phyloP scores from a whole-genome alignment of 176 grass and related monocot species.

The Eleusine indica region DNA sequence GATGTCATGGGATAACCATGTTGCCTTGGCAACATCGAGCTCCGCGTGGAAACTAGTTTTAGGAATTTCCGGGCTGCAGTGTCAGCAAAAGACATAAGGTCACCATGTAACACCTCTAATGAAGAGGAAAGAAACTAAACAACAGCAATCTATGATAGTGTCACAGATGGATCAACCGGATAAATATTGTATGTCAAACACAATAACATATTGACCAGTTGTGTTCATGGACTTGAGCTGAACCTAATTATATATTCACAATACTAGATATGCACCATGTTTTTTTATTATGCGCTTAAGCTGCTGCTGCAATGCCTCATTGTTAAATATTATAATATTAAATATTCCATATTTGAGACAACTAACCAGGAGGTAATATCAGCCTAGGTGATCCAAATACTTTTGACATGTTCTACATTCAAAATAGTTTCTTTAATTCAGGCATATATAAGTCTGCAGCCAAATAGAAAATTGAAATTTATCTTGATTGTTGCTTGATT shows the following conservation, averaged over 20 bases:
- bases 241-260: neutral
- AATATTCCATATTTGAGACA: constrained; percentile 10
- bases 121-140: constrained; percentile 22
- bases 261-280: constrained; percentile 4
- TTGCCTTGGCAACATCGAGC: constrained; percentile 89
- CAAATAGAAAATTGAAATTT: neutral
- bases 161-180: neutral
- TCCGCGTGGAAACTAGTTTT: constrained; percentile 82
- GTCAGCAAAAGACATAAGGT: constrained; percentile 30
- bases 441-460: neutral
- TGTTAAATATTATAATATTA: neutral
- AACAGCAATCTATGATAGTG: constrained; percentile 4
- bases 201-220: no score
- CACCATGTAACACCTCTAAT: constrained; percentile 3
- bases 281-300: neutral
- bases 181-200: neutral
- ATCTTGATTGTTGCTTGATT: neutral
- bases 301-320: neutral
- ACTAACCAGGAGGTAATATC: neutral
- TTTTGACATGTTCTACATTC: neutral
- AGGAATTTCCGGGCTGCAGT: constrained; percentile 80
- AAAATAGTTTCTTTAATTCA: neutral
- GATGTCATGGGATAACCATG: constrained; percentile 87
- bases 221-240: neutral
- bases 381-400: neutral